Evolutionary conservation across 257 asterid genomes (phyloP).

Genomic region (Perilla frutescens): DNA sequence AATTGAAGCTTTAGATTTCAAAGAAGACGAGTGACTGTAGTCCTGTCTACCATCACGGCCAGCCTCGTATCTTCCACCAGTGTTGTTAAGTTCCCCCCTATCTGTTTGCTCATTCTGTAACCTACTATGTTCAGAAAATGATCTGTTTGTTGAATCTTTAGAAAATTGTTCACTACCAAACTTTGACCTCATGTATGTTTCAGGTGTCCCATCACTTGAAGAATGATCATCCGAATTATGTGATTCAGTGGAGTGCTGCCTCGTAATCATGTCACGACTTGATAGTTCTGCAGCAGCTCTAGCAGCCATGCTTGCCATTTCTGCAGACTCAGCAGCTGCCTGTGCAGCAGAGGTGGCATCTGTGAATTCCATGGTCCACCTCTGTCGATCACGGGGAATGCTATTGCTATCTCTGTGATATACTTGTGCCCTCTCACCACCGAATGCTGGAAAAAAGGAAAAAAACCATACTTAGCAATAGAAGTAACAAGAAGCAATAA

Average conservation of each 20-base stretch:
- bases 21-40: conserved; percentile 43
- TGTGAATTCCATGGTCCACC: conserved; percentile 77
- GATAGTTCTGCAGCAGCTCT: conserved; percentile 88
- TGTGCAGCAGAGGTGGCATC: conserved; percentile 93
- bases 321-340: conserved; percentile 95
- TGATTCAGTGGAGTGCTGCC: conserved; percentile 48
- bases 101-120: conserved; percentile 40
- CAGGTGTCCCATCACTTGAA: conserved; percentile 39
- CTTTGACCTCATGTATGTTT: conserved; percentile 36
- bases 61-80: conserved; percentile 39
- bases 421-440: conserved; percentile 43
- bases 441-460: conserved; percentile 31
- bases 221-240: conserved; percentile 38
- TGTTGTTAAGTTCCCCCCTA: conserved; percentile 33
- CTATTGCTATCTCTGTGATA: conserved; percentile 40
- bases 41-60: conserved; percentile 40
- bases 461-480: neutral
- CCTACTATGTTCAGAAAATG: conserved; percentile 42
- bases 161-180: conserved; percentile 36
- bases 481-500: conserved; percentile 15
- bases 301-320: conserved; percentile 81
- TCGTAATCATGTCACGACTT: conserved; percentile 45
- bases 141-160: conserved; percentile 42
- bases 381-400: conserved; percentile 41
- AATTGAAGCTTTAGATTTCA: conserved; percentile 48